phyloP scores from a whole-genome alignment of 805 yeast genomes.

The Schwanniomyces occidentalis region DNA sequence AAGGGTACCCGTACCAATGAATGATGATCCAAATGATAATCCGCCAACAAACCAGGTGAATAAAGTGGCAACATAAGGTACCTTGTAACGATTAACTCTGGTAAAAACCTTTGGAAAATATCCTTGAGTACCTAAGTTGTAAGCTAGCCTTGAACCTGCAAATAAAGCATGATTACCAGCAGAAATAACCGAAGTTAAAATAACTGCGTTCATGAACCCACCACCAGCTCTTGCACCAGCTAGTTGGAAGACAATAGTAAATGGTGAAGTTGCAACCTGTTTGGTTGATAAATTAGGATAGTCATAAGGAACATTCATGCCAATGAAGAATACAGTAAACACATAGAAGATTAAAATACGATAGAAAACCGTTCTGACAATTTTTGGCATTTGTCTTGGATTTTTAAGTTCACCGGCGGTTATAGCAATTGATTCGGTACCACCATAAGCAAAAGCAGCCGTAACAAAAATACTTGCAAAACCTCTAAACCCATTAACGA shows the following conservation, averaged over 20 bases:
- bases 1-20: conserved; percentile 52
- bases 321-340: conserved; percentile 41
- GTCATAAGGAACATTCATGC: conserved; percentile 42
- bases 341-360: conserved; percentile 36
- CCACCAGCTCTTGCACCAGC: conserved; percentile 44
- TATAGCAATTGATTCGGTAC: conserved; percentile 41
- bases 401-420: conserved; percentile 36
- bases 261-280: conserved; percentile 36
- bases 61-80: conserved; percentile 51
- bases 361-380: conserved; percentile 31
- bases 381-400: conserved; percentile 32
- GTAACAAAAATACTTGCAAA: conserved; percentile 51
- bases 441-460: conserved; percentile 54
- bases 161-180: conserved; percentile 56
- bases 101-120: conserved; percentile 46
- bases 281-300: conserved; percentile 32
- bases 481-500: conserved; percentile 52
- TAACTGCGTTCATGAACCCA: conserved; percentile 53
- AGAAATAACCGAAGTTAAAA: conserved; percentile 54
- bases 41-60: conserved; percentile 57
- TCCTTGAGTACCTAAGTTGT: conserved; percentile 51
- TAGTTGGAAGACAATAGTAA: conserved; percentile 43
- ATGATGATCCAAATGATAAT: conserved; percentile 59
- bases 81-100: conserved; percentile 40
- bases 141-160: conserved; percentile 51